phyloP scores from a whole-genome alignment of 768 basidiomycete species.

The Termitomyces sp. region DNA sequence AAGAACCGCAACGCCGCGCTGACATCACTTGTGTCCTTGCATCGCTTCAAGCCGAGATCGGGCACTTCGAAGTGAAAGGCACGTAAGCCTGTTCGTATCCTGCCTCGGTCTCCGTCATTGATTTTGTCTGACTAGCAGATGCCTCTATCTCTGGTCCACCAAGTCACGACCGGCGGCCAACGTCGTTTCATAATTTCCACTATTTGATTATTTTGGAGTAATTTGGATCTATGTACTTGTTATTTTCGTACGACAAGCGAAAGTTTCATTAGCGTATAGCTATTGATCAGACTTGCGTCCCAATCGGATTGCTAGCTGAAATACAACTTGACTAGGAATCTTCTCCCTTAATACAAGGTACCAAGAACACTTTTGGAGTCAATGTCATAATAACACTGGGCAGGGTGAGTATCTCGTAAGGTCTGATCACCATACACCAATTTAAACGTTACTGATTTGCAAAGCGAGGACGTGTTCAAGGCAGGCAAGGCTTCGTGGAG shows the following conservation, averaged over 20 bases:
- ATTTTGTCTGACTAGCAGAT: not conserved
- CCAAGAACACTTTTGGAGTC: not conserved
- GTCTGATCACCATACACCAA: too few relatives aligned
- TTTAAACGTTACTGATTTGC: too few relatives aligned
- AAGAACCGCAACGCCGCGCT: constrained; percentile 10
- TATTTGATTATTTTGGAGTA: not conserved
- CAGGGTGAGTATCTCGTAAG: too few relatives aligned
- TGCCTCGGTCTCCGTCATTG: not conserved
- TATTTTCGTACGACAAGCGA: not conserved
- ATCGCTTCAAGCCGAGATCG: constrained; percentile 10
- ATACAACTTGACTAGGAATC: not conserved
- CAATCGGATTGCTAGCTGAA: not conserved
- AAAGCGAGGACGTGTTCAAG: too few relatives aligned
- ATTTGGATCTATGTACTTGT: not conserved
- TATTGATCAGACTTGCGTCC: not conserved
- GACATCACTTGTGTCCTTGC: constrained; percentile 7
- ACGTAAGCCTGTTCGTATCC: not conserved
- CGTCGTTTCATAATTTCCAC: not conserved
- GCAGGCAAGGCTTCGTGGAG: too few relatives aligned
- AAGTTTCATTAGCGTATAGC: not conserved
- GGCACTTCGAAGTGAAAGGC: not conserved
- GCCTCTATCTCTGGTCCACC: not conserved
- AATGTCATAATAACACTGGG: not conserved
- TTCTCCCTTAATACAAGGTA: too few relatives aligned
- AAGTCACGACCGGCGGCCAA: not conserved